Evolutionary conservation across 192 early-diverging fungal genomes (phyloP), one percentile per base, ranked within the genome.

Genomic region (Backusella luteola): DNA sequence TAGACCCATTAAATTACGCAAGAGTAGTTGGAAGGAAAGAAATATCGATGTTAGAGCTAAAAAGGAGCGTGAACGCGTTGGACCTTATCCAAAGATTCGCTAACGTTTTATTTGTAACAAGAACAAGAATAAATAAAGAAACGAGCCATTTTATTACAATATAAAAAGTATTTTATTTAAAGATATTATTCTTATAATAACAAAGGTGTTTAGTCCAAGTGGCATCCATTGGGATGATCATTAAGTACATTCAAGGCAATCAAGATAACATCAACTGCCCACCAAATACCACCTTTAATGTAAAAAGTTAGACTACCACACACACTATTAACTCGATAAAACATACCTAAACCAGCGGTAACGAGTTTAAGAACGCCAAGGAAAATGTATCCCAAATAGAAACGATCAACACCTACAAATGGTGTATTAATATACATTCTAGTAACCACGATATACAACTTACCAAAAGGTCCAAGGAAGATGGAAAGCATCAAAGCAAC

Each of bases 21-120:
- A 97, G 79, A 96, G 94, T 74, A 94, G 83, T 34, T 97, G 96
- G 96, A 92, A 94, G 70, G 95, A 97, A 36, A 90, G 96, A 66
- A 96, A 92, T 79, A 89, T 91, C 1, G 94, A 96, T 72, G 88
- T 89, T n/a, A 73, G 77, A 73, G 52, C 63, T 42, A 80, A 80
- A 36, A 91, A 90, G 73, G 85, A 86, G 34, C 66, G 70, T 26
- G 76, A 78, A 8, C 73, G 82, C 46, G 79, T 73, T 19, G 77
- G 81, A n/a, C 78, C 81, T 63, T 85, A 83, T 70, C 23, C 71
- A 14, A 81, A 81, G 39, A 41, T n/a, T 17, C 73, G 53, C 38
- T 69, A 67, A 6, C n/a, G 19, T 42, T 70, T 26, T 70, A 6
- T 46, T 39, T 23, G 46, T n/a, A 34, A 46, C n/a, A 49, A 34